Conservation (phyloP, 768 basidiomycete species). For the Pulveroboletus sp. region DNA sequence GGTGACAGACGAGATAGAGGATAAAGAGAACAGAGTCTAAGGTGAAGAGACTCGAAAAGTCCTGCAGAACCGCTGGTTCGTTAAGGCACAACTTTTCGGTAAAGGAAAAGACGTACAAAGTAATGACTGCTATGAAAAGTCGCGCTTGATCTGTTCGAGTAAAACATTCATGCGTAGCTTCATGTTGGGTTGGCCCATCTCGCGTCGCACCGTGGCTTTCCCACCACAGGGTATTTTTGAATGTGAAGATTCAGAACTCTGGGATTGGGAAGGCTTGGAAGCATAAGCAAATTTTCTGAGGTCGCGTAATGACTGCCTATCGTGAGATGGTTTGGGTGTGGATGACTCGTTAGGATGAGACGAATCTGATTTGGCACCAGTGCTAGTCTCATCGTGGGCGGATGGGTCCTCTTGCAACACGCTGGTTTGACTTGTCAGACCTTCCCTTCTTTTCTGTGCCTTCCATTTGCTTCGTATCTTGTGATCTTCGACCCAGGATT, state of each 20-base stretch:
- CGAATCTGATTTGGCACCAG: neutral
- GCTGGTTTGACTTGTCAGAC: slow-evolving; percentile 20
- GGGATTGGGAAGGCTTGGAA: slow-evolving; percentile 51
- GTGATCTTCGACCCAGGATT: slow-evolving; percentile 70
- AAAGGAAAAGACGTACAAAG: slow-evolving; percentile 4
- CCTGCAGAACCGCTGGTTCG: too few relatives aligned
- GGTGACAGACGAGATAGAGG: slow-evolving; percentile 38
- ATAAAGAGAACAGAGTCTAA: slow-evolving; percentile 57
- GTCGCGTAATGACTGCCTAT: slow-evolving; percentile 47
- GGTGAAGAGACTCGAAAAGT: neutral
- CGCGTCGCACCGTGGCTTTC: slow-evolving; percentile 28
- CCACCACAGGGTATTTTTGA: slow-evolving; percentile 27
- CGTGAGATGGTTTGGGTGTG: slow-evolving; percentile 1
- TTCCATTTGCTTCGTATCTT: slow-evolving; percentile 82
- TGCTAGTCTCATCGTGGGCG: neutral
- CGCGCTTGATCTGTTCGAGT: slow-evolving; percentile 80
- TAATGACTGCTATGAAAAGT: slow-evolving; percentile 35
- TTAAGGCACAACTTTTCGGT: too few relatives aligned
- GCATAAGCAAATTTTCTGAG: slow-evolving; percentile 63
- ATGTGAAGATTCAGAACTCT: slow-evolving; percentile 44
- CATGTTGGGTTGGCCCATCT: slow-evolving; percentile 65
- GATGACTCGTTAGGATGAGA: slow-evolving; percentile 3
- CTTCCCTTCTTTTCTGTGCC: slow-evolving; percentile 56
- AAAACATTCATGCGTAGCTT: slow-evolving; percentile 81
- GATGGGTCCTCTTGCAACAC: neutral